These are phyloP conservation scores for Xerocomus spinulosus DNA, from an alignment of 768 basidiomycete genomes.

Conservation along the genomic window DNA sequence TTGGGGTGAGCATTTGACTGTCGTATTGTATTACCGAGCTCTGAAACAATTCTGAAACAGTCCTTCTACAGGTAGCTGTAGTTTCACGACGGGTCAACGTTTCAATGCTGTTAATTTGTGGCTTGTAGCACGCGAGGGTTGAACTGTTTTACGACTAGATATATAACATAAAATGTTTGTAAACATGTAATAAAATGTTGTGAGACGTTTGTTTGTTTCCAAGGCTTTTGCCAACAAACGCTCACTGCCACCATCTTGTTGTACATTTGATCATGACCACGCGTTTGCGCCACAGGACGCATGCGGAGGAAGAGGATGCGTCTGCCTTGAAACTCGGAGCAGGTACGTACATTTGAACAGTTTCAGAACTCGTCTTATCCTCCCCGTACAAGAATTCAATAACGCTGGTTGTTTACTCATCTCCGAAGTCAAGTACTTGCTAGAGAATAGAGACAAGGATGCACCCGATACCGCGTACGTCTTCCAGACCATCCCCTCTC, in stretches of 20 bases:
- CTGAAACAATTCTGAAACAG: conserved; percentile 5
- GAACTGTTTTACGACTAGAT: conserved; percentile 29
- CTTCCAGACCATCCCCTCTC: neutral
- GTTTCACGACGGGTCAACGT: conserved; percentile 28
- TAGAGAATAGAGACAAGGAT: conserved; percentile 84
- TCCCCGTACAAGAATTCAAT: conserved; percentile 71
- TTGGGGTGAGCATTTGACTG: conserved; percentile 12
- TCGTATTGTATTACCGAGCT: neutral
- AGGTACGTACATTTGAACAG: conserved; percentile 37
- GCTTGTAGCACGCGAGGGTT: conserved; percentile 21
- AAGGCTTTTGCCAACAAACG: conserved; percentile 31
- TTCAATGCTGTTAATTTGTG: conserved; percentile 22
- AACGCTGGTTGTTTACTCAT: conserved; percentile 88
- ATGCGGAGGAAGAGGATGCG: conserved; percentile 80
- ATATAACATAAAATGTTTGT: conserved; percentile 35
- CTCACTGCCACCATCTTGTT: conserved; percentile 41
- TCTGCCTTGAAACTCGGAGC: conserved; percentile 77
- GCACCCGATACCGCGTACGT: conserved; percentile 81
- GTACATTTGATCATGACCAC: conserved; percentile 48
- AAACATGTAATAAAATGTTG: conserved; percentile 32
- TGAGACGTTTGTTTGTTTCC: conserved; percentile 21
- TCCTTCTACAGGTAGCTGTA: conserved; percentile 4
- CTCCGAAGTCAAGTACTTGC: conserved; percentile 86
- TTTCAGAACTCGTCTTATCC: neutral
- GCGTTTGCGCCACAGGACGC: conserved; percentile 59